Base-by-base conservation (phyloP, 2,329 filamentous ascomycete genomes). In the Beauveria varroae region DNA sequence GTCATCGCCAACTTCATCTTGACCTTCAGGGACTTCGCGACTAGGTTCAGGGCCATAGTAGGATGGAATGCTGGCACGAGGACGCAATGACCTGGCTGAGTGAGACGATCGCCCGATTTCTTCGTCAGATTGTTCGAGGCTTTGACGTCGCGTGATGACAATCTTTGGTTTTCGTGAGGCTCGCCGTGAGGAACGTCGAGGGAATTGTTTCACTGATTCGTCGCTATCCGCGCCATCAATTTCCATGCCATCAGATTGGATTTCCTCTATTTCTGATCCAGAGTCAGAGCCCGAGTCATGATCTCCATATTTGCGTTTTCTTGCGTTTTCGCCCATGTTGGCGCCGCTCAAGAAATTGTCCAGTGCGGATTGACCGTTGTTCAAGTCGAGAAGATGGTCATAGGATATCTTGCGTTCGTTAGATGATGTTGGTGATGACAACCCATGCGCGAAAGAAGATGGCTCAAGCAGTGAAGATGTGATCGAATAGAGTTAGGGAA, bases 331-430 rank as follows among this genome's bases (percentile, higher is more conserved):
- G n/a, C 63, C 59, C 63, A 68, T 68, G 37, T 66, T 57, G 12
- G 37, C 41, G 58, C 61, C 65, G 40, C 66, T 55, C 16, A 54
- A 50, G 60, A 64, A 68, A 10, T 64, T 63, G 12, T 64, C 56
- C 40, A 77, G 63, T 5, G 72, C 70, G 34, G 58, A 60, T 60
- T 64, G 65, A 43, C 74, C 75, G 68, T 74, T 74, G 40, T 72
- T 65, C 12, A 73, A 63, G 5, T 64, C 61, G 57, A 71, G 55
- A 1, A 77, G 68, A 10, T 74, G 63, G 22, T 68, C 62, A 24
- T 70, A 65, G 20, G 68, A 61, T 52, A 76, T 63, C 74, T 76
- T 65, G 30, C 9, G 30, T 41, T 16, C 50, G 55, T 50, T 22
- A 49, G 55, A 40, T n/a, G 12, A 20, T 26, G 43, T 14, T 47